Evolutionary conservation across 768 basidiomycete species (phyloP).

Genomic region (Amanita inopinata): DNA sequence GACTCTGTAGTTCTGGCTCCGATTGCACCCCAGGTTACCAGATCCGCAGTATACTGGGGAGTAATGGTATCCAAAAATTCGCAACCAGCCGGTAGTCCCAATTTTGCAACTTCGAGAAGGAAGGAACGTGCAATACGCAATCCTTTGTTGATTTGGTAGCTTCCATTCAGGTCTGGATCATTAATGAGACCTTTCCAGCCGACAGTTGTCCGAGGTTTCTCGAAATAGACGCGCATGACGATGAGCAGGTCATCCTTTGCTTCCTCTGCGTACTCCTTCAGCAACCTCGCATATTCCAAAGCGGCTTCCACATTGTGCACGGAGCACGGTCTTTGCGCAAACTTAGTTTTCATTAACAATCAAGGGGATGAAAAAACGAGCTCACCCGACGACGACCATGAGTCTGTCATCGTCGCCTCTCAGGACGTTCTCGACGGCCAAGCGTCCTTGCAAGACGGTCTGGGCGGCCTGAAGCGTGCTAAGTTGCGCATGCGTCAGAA

Average conservation of each 20-base stretch:
- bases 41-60: constrained; percentile 87
- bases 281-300: constrained; percentile 73
- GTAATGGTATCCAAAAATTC: constrained; percentile 76
- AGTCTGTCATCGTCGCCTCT: constrained; percentile 87
- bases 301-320: constrained; percentile 87
- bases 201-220: constrained; percentile 91
- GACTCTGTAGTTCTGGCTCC: constrained; percentile 90
- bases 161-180: constrained; percentile 88
- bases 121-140: constrained; percentile 80
- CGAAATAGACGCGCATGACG: constrained; percentile 98
- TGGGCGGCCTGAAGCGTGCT: constrained; percentile 77
- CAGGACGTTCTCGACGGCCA: constrained; percentile 69
- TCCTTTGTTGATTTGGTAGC: constrained; percentile 95
- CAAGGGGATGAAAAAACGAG: not conserved
- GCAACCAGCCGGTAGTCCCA: constrained; percentile 92
- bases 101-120: constrained; percentile 79
- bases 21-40: constrained; percentile 89
- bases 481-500: constrained; percentile 9
- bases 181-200: constrained; percentile 99
- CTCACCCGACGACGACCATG: constrained; percentile 83
- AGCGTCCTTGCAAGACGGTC: constrained; percentile 81
- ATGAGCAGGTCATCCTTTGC: constrained; percentile 85
- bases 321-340: constrained; percentile 68
- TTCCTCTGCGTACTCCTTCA: constrained; percentile 70
- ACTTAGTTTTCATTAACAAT: not conserved